Percentiles rank a stretch among this genome's conserved stretches.
These are phyloP conservation scores for Termitomyces eurrhizus DNA, from an alignment of 768 basidiomycete genomes.

Conservation along the genomic window DNA sequence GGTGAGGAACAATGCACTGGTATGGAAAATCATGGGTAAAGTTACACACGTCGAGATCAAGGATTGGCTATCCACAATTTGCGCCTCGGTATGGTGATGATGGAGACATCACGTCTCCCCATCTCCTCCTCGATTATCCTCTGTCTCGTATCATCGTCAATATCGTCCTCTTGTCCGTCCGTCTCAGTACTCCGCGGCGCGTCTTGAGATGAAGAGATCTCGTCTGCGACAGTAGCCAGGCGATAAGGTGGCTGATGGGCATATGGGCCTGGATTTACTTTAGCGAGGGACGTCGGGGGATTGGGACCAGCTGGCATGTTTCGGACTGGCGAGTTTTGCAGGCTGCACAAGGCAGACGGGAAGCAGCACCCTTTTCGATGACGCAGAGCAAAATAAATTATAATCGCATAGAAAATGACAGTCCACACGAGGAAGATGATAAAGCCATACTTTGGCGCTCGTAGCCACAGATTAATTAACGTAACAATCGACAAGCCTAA, in stretches of 20 bases:
- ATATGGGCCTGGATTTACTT: slow-evolving; percentile 61
- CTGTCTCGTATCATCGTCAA: slow-evolving; percentile 73
- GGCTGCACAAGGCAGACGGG: slow-evolving; percentile 44
- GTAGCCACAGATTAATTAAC: slow-evolving; percentile 55
- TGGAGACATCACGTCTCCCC: slow-evolving; percentile 78
- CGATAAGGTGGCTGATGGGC: slow-evolving; percentile 63
- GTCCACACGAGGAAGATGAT: slow-evolving; percentile 63
- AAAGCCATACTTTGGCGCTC: slow-evolving; percentile 53
- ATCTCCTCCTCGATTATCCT: slow-evolving; percentile 80
- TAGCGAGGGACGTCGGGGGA: slow-evolving; percentile 35
- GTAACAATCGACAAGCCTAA: slow-evolving; percentile 55
- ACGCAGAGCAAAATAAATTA: slow-evolving; percentile 54
- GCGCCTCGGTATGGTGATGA: slow-evolving; percentile 73
- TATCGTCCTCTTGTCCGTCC: slow-evolving; percentile 63
- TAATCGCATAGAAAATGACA: slow-evolving; percentile 48
- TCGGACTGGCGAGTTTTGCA: slow-evolving; percentile 27
- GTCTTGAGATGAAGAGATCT: slow-evolving; percentile 29
- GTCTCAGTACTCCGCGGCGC: slow-evolving; percentile 49
- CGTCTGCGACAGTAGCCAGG: slow-evolving; percentile 37
- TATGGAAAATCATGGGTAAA: background rate
- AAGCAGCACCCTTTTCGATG: slow-evolving; percentile 56
- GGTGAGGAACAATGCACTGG: background rate
- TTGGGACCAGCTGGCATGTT: slow-evolving; percentile 26
- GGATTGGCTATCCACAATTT: slow-evolving; percentile 75
- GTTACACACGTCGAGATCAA: slow-evolving; percentile 8